Evolutionary conservation across 2,329 filamentous ascomycete genomes (phyloP).

Genomic region (Cyphellophora attinorum): DNA sequence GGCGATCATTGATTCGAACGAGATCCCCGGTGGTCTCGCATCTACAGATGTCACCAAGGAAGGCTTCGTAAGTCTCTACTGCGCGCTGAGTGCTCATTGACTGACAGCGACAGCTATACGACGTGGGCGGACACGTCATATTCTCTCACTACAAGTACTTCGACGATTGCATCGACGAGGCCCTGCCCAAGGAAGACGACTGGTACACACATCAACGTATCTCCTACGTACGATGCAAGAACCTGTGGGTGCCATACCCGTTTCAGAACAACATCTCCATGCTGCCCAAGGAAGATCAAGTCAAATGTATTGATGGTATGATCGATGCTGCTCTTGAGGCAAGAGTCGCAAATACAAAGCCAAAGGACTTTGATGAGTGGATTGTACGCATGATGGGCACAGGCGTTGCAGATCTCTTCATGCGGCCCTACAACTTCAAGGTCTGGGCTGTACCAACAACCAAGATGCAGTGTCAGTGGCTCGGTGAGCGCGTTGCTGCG

Average conservation of each 20-base stretch:
- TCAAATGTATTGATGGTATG: slow-evolving; percentile 86
- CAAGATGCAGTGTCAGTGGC: slow-evolving; percentile 99
- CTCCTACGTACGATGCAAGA: slow-evolving; percentile 97
- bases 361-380: slow-evolving; percentile 97
- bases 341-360: slow-evolving; percentile 81
- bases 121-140: slow-evolving; percentile 96
- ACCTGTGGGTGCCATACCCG: slow-evolving; percentile 93
- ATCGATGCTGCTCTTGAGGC: slow-evolving; percentile 87
- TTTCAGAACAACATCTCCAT: slow-evolving; percentile 99
- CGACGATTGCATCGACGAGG: slow-evolving; percentile 96
- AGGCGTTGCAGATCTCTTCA: slow-evolving; percentile 90
- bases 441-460: slow-evolving; percentile 98
- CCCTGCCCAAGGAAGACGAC: slow-evolving; percentile 83
- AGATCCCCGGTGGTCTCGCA: slow-evolving; percentile 89
- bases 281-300: slow-evolving; percentile 94
- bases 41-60: slow-evolving; percentile 91
- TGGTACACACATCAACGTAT: slow-evolving; percentile 98
- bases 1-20: slow-evolving; percentile 87
- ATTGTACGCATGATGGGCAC: slow-evolving; percentile 84
- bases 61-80: slow-evolving; percentile 29
- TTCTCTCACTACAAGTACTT: slow-evolving; percentile 99
- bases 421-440: slow-evolving; percentile 99
- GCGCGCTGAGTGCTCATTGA: not conserved
- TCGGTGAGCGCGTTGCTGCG: slow-evolving; percentile 94
- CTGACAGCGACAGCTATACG: slow-evolving; percentile 65